Percentiles rank a stretch among this genome's conserved stretches.
These are phyloP conservation scores for Pisolithus thermaeus DNA, from an alignment of 1,284 basidiomycete genomes.

Conservation along the genomic window DNA sequence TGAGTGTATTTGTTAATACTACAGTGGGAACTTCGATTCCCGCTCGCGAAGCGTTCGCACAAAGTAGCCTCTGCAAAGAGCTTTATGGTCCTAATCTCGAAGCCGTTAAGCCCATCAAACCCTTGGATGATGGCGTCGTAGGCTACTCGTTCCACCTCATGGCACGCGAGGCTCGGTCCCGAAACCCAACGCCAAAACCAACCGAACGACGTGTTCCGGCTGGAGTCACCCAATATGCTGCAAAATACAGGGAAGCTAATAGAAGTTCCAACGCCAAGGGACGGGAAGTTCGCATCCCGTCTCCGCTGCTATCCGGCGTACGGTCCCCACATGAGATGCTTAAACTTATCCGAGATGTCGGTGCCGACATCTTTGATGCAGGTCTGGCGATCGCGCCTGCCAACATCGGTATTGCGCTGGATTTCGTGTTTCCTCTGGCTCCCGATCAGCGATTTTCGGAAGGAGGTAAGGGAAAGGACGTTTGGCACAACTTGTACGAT, in stretches of 20 bases:
- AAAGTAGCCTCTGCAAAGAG: slow-evolving; percentile 50
- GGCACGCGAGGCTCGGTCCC: slow-evolving; percentile 33
- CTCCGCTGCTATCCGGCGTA: slow-evolving; percentile 31
- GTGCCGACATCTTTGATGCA: slow-evolving; percentile 70
- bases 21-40: slow-evolving; percentile 49
- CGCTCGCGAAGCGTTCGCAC: slow-evolving; percentile 60
- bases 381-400: slow-evolving; percentile 64
- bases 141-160: slow-evolving; percentile 69
- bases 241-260: slow-evolving; percentile 10
- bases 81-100: slow-evolving; percentile 53
- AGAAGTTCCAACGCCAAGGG: slow-evolving; percentile 9
- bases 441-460: not conserved
- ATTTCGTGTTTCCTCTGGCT: slow-evolving; percentile 65
- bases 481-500: slow-evolving; percentile 73
- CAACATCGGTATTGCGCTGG: slow-evolving; percentile 64
- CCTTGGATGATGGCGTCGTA: slow-evolving; percentile 60
- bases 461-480: slow-evolving; percentile 29
- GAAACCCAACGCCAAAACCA: slow-evolving; percentile 13
- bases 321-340: slow-evolving; percentile 72
- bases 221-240: slow-evolving; percentile 7
- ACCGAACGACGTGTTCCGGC: slow-evolving; percentile 12
- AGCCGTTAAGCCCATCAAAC: slow-evolving; percentile 42
- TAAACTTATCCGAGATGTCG: slow-evolving; percentile 52
- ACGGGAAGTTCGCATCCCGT: not conserved
- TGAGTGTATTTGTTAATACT: slow-evolving; percentile 61